Conservation (phyloP, 208 protist genomes). For the Trichomonas vaginalis region DNA sequence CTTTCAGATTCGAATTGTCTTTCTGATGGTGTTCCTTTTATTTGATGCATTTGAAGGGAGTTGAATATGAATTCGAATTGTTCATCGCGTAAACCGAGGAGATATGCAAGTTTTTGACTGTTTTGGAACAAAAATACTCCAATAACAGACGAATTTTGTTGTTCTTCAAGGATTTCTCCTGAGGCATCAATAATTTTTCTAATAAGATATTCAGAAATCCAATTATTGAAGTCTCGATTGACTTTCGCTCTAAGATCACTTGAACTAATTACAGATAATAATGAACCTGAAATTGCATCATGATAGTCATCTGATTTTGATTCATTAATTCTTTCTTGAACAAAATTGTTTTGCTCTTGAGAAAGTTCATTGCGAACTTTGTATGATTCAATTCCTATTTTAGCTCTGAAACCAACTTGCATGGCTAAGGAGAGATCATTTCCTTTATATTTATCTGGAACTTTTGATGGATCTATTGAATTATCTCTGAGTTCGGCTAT, state of each 20-base stretch:
- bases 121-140: not conserved
- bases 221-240: not conserved
- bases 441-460: not conserved
- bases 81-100: not conserved
- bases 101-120: not conserved
- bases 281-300: not conserved
- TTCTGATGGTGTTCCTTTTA: not conserved
- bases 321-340: not conserved
- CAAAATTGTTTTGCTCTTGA: not conserved
- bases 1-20: not conserved
- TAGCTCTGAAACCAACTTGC: not conserved
- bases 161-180: not conserved
- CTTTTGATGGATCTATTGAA: not conserved
- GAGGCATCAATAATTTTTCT: not conserved
- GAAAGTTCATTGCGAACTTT: not conserved
- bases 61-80: not conserved
- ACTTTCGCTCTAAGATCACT: not conserved
- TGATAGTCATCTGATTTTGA: not conserved
- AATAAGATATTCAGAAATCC: not conserved
- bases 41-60: not conserved
- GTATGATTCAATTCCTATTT: not conserved
- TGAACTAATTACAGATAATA: not conserved
- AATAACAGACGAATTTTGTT: not conserved
- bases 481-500: not conserved
- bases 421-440: not conserved